These are phyloP conservation scores for Casuarina cunninghamiana DNA, from an alignment of 306 rosid genomes.

Conservation along the genomic window DNA sequence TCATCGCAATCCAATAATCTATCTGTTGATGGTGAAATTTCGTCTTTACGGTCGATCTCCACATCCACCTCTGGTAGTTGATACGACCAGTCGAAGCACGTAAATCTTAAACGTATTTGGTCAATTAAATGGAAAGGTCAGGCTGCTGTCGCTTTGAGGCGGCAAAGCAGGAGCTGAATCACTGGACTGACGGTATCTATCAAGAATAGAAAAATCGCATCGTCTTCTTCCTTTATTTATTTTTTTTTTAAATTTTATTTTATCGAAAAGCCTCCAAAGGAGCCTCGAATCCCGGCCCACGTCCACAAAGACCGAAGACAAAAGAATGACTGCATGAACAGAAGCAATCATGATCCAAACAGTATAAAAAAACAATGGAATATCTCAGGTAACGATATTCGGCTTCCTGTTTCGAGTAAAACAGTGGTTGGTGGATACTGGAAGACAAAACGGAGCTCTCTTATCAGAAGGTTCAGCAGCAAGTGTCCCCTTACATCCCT, in stretches of 20 bases:
- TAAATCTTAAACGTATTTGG: too few species aligned
- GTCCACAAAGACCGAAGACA: slow-evolving; percentile 7
- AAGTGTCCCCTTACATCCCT: slow-evolving; percentile 65
- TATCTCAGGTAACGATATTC: neutral
- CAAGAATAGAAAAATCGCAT: neutral
- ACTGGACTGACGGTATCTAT: too few species aligned
- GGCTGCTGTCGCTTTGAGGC: too few species aligned
- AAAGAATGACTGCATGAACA: neutral
- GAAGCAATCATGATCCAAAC: neutral
- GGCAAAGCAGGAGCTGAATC: neutral
- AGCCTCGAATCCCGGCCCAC: slow-evolving; percentile 33
- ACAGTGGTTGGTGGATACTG: slow-evolving; percentile 12
- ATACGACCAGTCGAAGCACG: too few species aligned
- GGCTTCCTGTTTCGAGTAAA: too few species aligned
- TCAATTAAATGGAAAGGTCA: too few species aligned
- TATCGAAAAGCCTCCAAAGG: slow-evolving; percentile 21
- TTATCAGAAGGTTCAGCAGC: slow-evolving; percentile 45
- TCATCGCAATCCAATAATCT: too few species aligned
- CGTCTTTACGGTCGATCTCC: too few species aligned
- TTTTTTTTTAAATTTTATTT: too few species aligned
- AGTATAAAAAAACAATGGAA: neutral
- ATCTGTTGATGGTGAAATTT: too few species aligned
- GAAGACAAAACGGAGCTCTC: slow-evolving; percentile 54
- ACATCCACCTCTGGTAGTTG: too few species aligned
- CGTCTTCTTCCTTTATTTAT: too few species aligned